Evolutionary conservation across 176 grass and related monocot species (phyloP).

Genomic region (Triticum monococcum): DNA sequence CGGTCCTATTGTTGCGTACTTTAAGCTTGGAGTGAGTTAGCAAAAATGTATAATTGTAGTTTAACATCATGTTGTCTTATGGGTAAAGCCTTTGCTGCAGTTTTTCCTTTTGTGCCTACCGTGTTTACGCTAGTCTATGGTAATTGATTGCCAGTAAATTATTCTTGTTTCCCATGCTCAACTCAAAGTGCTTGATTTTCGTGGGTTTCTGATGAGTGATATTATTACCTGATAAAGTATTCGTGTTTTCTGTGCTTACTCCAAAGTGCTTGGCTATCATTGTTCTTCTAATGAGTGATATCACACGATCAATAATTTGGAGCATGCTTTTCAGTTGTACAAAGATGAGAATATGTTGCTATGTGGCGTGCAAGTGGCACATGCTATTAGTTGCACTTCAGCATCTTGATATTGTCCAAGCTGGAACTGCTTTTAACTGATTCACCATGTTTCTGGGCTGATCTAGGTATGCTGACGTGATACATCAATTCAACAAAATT

Average conservation of each 20-base stretch:
- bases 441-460: constrained; percentile 5
- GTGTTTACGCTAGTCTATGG: background rate
- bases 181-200: background rate
- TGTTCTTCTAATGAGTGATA: background rate
- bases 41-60: background rate
- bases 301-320: background rate
- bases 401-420: background rate
- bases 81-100: background rate
- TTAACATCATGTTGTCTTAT: background rate
- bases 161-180: background rate
- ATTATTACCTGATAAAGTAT: background rate
- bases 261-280: background rate
- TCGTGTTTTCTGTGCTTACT: background rate
- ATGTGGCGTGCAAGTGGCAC: background rate
- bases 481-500: constrained; percentile 94
- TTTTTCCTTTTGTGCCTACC: background rate
- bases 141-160: background rate
- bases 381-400: background rate
- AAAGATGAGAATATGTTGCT: background rate
- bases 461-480: constrained; percentile 77
- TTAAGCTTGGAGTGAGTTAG: background rate
- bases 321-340: constrained; percentile 5
- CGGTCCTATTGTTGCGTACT: background rate
- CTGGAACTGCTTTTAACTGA: constrained; percentile 8
- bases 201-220: background rate